Base-by-base conservation (phyloP, 495 filamentous ascomycete genomes). In the Peziza echinospora region DNA sequence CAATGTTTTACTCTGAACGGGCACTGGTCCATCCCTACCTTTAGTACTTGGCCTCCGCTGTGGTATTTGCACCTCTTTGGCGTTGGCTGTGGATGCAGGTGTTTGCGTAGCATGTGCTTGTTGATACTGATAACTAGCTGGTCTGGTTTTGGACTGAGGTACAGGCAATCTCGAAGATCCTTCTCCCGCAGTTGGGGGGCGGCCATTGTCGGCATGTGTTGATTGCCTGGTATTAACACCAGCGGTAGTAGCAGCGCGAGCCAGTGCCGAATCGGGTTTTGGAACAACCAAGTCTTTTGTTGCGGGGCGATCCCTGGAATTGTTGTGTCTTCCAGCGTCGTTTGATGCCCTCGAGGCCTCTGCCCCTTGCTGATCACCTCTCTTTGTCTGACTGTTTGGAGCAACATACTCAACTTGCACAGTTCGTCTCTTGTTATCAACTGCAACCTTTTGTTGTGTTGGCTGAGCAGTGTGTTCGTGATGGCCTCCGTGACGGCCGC, bases 361-460 rank as follows among this genome's bases (percentile, higher is more conserved):
- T 5, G 53, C 48, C 8, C 51, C 50, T 26, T 50, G 43, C 13
- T 50, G 41, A 19, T 82, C 78, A 43, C 77, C 79, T 54, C 81
- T 63, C 2, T 65, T 61, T 4, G 89, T 94, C 51, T 83, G 76
- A 16, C 82, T 89, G 24, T 77, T 75, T 28, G 89, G 91, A 34
- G 84, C 80, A 44, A 99, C 91, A 66, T 99, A 99, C 64, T 99
- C 89, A 10, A 96, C 83, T 63, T 99, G 89, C 0, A 99, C 84
- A 0, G 89, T 99, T 46, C 84, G 72, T 28, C 89, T 76, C 63
- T 96, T 97, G 52, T 80, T 78, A 56, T 94, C 89, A 19, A 80
- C 75, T 3, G 67, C 58, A 1, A 71, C 64, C 62, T 84, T 80
- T 8, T 68, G 67, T 53, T 75, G 77, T 5, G 75, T 68, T 19